Base-by-base conservation (phyloP, 2,329 filamentous ascomycete species). In the Fusarium mangiferae region DNA sequence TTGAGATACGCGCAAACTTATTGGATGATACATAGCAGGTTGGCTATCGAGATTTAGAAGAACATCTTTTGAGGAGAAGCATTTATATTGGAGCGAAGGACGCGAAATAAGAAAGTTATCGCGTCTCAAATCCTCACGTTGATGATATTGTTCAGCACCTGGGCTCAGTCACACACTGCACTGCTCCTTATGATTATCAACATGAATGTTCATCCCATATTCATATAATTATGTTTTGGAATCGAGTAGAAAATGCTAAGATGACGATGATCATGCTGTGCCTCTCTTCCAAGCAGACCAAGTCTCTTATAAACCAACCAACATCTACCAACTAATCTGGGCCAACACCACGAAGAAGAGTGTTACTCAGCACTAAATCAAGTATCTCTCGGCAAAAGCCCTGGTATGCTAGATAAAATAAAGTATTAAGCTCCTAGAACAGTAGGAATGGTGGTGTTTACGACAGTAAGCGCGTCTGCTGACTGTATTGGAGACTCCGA, bases 321-420 rank as follows among this genome's bases (percentile, higher is more conserved):
- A 26, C 35, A 55, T 38, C 46, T 9, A 20, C 38, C 36, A 56
- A 44, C 38, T 42, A 17, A 41, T 35, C 48, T 56, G 26, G 22
- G 7, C 13, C 36, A n/a, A 42, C 24, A 62, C 42, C 49, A 57
- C 11, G 28, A 28, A 12, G 49, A 57, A 13, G 30, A 22, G n/a
- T 12, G 11, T n/a, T 42, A 26, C 49, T 61, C 58, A 61, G 58
- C 58, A 36, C 58, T 56, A 61, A 41, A 33, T 6, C 24, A 33
- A 15, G 26, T 20, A 1, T 8, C 12, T 15, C 20, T 55, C 38
- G 30, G 30, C 3, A 36, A 44, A 44, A 11, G 1, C 13, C 6
- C 5, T 15, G 35, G 17, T 5, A 22, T 10, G n/a, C 2, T 45
- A 30, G 59, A 24, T 62, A 26, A 38, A 38, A 45, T 13, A 28